A percentile compares a stretch with the other conserved stretches of the same genome.
These are phyloP conservation scores for Mollisia scopiformis DNA, from an alignment of 2,329 filamentous ascomycete genomes.

Conservation along the genomic window DNA sequence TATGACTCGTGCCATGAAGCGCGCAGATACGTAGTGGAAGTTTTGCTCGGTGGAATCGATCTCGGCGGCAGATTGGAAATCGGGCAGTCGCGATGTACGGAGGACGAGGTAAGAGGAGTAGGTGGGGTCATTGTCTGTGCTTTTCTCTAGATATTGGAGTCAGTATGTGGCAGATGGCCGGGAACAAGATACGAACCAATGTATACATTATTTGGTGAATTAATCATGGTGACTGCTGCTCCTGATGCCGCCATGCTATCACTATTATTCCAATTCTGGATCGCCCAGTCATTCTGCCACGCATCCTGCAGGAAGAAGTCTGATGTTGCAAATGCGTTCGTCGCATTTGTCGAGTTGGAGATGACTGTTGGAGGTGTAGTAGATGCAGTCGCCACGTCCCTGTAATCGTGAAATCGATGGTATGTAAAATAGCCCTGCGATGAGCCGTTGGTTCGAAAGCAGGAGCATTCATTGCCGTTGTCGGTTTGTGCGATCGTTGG, in stretches of 20 bases:
- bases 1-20: constrained; percentile 33
- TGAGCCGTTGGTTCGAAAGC: constrained; percentile 32
- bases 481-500: constrained; percentile 27
- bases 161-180: not conserved
- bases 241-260: constrained; percentile 20
- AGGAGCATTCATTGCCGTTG: constrained; percentile 31
- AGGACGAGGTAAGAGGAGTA: constrained; percentile 36
- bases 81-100: constrained; percentile 30
- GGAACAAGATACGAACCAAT: constrained; percentile 25
- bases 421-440: constrained; percentile 33
- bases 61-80: constrained; percentile 35
- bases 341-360: constrained; percentile 19
- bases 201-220: constrained; percentile 35
- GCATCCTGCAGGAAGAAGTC: constrained; percentile 26
- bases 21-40: constrained; percentile 32
- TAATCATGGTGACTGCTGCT: constrained; percentile 31
- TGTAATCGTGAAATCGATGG: constrained; percentile 35
- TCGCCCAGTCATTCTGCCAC: constrained; percentile 33
- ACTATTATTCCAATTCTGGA: constrained; percentile 35
- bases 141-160: constrained; percentile 20
- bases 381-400: constrained; percentile 22
- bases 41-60: constrained; percentile 32
- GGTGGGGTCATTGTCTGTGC: constrained; percentile 18
- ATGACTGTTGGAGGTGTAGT: constrained; percentile 19
- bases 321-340: constrained; percentile 23